These are phyloP conservation scores for Collybia sordida DNA, from an alignment of 768 basidiomycete genomes.

Conservation along the genomic window DNA sequence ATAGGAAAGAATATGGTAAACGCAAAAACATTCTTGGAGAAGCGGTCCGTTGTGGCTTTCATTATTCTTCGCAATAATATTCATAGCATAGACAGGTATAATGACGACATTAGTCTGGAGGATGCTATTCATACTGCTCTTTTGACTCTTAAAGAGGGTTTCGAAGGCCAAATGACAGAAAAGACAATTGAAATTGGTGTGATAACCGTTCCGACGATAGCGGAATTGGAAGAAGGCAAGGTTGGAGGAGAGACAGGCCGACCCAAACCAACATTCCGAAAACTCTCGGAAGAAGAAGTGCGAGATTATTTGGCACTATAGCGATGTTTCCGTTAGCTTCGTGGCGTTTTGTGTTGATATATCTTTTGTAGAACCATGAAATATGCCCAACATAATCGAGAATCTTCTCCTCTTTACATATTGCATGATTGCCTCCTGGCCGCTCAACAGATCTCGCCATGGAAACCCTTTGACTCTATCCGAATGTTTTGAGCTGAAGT, in stretches of 20 bases:
- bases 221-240: conserved; percentile 69
- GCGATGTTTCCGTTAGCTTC: conserved; percentile 10
- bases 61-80: conserved; percentile 13
- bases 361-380: conserved; percentile 3
- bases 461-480: background rate
- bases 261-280: conserved; percentile 88
- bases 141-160: conserved; percentile 96
- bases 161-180: conserved; percentile 99
- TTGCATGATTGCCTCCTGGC: background rate
- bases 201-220: conserved; percentile 80
- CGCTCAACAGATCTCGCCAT: background rate
- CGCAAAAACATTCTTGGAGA: conserved; percentile 99
- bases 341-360: conserved; percentile 24
- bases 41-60: conserved; percentile 52
- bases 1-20: conserved; percentile 99
- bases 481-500: background rate
- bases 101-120: conserved; percentile 97
- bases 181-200: conserved; percentile 99
- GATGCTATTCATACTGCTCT: conserved; percentile 99
- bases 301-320: conserved; percentile 91
- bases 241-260: conserved; percentile 67
- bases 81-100: conserved; percentile 66
- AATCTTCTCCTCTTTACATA: too few relatives aligned
- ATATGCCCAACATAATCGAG: too few relatives aligned
- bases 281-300: conserved; percentile 95